These are phyloP conservation scores for Syncephalastrum contaminatum DNA, from an alignment of 371 early-diverging fungal genomes.

Conservation along the genomic window DNA sequence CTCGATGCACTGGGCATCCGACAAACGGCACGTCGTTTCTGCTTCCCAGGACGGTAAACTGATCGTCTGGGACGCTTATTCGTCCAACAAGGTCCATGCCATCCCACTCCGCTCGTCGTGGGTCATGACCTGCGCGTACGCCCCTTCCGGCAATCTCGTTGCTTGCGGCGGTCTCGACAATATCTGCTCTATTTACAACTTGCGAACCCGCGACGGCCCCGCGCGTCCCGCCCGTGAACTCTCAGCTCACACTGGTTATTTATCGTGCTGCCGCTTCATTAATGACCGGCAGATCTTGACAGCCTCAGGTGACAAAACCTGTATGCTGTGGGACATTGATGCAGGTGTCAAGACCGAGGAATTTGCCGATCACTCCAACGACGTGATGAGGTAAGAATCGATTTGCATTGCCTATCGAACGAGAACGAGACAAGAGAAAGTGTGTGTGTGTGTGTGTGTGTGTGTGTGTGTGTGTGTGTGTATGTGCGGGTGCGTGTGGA, in stretches of 20 bases:
- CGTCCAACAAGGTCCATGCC: constrained; percentile 96
- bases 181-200: constrained; percentile 94
- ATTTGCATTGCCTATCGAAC: no score
- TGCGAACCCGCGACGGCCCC: constrained; percentile 90
- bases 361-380: constrained; percentile 95
- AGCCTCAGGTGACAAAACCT: constrained; percentile 94
- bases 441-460: no score
- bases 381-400: constrained; percentile 83
- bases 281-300: constrained; percentile 93
- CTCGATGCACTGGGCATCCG: constrained; percentile 97
- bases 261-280: constrained; percentile 94
- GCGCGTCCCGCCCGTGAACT: constrained; percentile 93
- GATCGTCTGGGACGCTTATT: constrained; percentile 97
- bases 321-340: constrained; percentile 98
- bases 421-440: no score
- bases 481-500: no score
- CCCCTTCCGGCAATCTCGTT: constrained; percentile 93
- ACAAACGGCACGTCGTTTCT: constrained; percentile 91
- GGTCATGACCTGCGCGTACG: constrained; percentile 99
- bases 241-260: constrained; percentile 95
- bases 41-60: constrained; percentile 98
- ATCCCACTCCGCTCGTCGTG: constrained; percentile 96
- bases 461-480: no score
- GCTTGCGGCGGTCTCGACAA: constrained; percentile 98
- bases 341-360: constrained; percentile 91